phyloP scores from a whole-genome alignment of 768 basidiomycete genomes.

The Phanerochaete sordida region DNA sequence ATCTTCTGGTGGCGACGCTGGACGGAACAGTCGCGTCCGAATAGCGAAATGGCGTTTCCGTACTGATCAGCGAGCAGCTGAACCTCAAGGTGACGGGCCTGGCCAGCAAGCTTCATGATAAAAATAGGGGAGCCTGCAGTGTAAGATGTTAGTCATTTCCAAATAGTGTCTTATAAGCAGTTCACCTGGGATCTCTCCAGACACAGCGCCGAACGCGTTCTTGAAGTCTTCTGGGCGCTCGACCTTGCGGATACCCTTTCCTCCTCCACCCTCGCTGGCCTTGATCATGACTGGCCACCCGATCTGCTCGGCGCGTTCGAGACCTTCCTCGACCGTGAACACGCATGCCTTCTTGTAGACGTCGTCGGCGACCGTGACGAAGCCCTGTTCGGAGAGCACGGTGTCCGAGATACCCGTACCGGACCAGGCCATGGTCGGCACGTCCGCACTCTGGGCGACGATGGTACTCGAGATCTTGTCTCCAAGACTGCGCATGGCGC shows the following conservation, averaged over 20 bases:
- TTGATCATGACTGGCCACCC: conserved; percentile 99
- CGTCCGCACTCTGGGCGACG: conserved; percentile 93
- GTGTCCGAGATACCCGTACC: conserved; percentile 93
- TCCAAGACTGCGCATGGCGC: conserved; percentile 97
- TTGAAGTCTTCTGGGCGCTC: conserved; percentile 84
- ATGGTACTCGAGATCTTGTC: conserved; percentile 99
- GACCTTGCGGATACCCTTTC: conserved; percentile 97
- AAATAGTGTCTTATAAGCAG: conserved; percentile 8
- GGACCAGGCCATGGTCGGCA: conserved; percentile 99
- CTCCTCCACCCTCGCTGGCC: conserved; percentile 98
- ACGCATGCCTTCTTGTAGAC: conserved; percentile 90
- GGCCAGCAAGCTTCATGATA: conserved; percentile 99
- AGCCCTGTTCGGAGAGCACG: conserved; percentile 76
- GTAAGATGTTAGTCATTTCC: conserved; percentile 13
- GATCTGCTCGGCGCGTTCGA: conserved; percentile 79
- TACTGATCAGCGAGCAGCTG: conserved; percentile 99
- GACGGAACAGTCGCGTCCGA: conserved; percentile 98
- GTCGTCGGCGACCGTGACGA: conserved; percentile 90
- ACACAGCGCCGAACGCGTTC: conserved; percentile 91
- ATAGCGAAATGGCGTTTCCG: conserved; percentile 97
- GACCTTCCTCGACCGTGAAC: conserved; percentile 80
- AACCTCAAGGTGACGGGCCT: conserved; percentile 96
- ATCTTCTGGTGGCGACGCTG: conserved; percentile 99
- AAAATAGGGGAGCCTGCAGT: conserved; percentile 92
- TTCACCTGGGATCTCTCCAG: conserved; percentile 93